These are phyloP conservation scores for Aspergillus sp. DNA, from an alignment of 2,329 filamentous ascomycete species.

Conservation along the genomic window DNA sequence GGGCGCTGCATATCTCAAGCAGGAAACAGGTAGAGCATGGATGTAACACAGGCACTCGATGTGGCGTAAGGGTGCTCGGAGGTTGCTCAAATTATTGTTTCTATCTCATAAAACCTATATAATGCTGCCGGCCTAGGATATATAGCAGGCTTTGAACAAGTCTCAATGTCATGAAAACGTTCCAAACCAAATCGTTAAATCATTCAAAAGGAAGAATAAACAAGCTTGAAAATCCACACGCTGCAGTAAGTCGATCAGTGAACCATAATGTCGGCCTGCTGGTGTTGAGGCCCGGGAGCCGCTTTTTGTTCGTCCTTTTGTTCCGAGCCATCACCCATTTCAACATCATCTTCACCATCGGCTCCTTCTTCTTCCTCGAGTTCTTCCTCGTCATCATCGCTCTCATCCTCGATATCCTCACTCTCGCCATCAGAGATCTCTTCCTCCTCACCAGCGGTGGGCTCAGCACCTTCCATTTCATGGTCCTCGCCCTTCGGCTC, in stretches of 20 bases:
- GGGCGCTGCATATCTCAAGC: too few relatives aligned
- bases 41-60: not conserved
- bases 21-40: too few relatives aligned
- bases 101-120: slow-evolving; percentile 20
- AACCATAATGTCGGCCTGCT: slow-evolving; percentile 40
- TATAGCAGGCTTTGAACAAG: slow-evolving; percentile 8
- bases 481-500: slow-evolving; percentile 49
- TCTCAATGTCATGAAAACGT: slow-evolving; percentile 21
- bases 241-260: slow-evolving; percentile 24
- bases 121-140: slow-evolving; percentile 12
- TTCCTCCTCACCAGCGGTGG: slow-evolving; percentile 49
- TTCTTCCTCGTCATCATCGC: slow-evolving; percentile 62
- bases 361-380: slow-evolving; percentile 56
- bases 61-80: not conserved
- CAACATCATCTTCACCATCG: slow-evolving; percentile 50
- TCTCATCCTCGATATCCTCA: slow-evolving; percentile 72
- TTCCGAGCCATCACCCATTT: slow-evolving; percentile 49
- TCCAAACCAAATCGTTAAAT: slow-evolving; percentile 22
- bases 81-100: slow-evolving; percentile 9
- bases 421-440: slow-evolving; percentile 67
- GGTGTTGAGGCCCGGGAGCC: slow-evolving; percentile 26
- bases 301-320: slow-evolving; percentile 18
- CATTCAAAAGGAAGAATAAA: slow-evolving; percentile 14
- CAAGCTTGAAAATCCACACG: not conserved
- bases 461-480: slow-evolving; percentile 66